Evolutionary conservation across 1,139 yeast species (phyloP), one percentile per base, ranked within the genome.

Genomic region (Sugiyamaella sp.): DNA sequence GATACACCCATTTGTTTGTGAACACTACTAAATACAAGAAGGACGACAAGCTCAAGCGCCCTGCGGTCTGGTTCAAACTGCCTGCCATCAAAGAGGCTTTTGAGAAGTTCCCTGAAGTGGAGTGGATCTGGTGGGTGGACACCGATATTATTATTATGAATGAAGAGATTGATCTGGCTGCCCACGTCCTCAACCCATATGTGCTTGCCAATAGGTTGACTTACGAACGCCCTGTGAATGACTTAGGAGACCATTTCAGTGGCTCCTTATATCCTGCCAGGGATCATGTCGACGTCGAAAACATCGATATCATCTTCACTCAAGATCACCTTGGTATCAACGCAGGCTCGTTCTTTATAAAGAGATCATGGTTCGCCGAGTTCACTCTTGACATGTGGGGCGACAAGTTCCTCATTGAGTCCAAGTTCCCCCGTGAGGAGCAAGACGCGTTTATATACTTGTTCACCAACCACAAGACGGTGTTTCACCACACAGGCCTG

Each of bases 121-220:
- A 70, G 40, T 70, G 73, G 73, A 57, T 70, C 37, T 67, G 71
- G 69, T 69, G 72, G 72, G 57, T 70, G 20, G 73, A 70, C 45
- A 55, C 62, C 2, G 73, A 69, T 55, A 60, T 65, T 19, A 51
- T 70, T 32, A 68, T 70, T 47, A 65, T 67, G 65, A 66, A 70
- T 52, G 63, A 64, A n/a, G 52, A 54, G 16, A 38, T 65, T 10
- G 66, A 68, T 39, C 57, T 72, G 20, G 70, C 69, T n/a, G 57
- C 58, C 19, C 69, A 66, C 46, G 35, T 72, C 20, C 60, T 72
- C 17, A 58, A 65, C 39, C 70, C 68, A 5, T 51, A 61, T 3
- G 67, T 62, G 2, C 53, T 71, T 22, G 49, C 47, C 14, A 57
- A 65, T 20, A 59, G 67, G 1, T 46, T 64, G 14, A 55, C 64